Conservation (phyloP, 495 filamentous ascomycete genomes). For the Peziza echinospora region DNA sequence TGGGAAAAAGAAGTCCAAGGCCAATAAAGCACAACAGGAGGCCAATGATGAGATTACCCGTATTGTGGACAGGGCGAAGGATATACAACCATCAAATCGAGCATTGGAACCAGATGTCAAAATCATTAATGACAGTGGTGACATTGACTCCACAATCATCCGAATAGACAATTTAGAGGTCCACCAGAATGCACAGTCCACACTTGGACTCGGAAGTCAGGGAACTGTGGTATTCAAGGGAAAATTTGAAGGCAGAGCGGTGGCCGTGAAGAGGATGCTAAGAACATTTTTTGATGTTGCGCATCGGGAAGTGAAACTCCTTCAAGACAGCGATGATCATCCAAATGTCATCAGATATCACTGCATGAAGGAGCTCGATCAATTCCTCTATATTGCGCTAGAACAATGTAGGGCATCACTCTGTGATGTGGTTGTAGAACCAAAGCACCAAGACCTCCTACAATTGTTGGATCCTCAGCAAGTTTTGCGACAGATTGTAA, state of each 20-base stretch:
- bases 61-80: constrained; percentile 23
- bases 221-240: constrained; percentile 71
- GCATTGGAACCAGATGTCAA: constrained; percentile 19
- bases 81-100: constrained; percentile 21
- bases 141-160: constrained; percentile 36
- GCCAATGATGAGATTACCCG: constrained; percentile 26
- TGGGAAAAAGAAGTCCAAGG: constrained; percentile 50
- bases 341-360: constrained; percentile 92
- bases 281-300: constrained; percentile 89
- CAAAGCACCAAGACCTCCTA: constrained; percentile 36
- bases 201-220: constrained; percentile 39
- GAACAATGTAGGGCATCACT: constrained; percentile 90
- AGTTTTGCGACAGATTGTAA: constrained; percentile 66
- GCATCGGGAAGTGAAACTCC: constrained; percentile 69
- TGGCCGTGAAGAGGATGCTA: constrained; percentile 92
- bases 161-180: constrained; percentile 48
- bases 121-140: constrained; percentile 26
- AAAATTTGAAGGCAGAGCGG: constrained; percentile 72
- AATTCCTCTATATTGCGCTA: constrained; percentile 91
- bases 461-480: constrained; percentile 33
- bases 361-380: constrained; percentile 63
- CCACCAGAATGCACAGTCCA: constrained; percentile 38
- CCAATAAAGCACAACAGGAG: constrained; percentile 24
- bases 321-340: constrained; percentile 88
- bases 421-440: constrained; percentile 65